A percentile compares a stretch with the other conserved stretches of the same genome.
phyloP scores from a whole-genome alignment of 441 rosid genomes.

The Flueggea neowawraea region DNA sequence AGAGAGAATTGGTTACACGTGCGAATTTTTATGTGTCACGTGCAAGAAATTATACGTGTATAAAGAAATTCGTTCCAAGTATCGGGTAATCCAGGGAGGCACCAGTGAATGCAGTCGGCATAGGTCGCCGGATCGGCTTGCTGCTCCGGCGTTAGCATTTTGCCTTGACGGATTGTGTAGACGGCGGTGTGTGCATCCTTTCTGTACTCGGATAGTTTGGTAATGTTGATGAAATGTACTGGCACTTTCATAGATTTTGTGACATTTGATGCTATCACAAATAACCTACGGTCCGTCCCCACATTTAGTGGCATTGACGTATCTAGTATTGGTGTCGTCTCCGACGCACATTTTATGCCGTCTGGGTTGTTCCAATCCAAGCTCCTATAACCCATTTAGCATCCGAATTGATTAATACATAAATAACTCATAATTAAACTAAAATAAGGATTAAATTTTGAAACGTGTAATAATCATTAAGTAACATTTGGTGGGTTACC shows the following conservation, averaged over 20 bases:
- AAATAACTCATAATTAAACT: neutral
- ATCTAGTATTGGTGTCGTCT: conserved; percentile 60
- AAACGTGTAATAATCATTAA: too few species aligned
- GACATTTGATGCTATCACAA: conserved; percentile 43
- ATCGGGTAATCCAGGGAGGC: conserved; percentile 84
- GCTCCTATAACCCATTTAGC: conserved; percentile 39
- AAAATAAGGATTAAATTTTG: neutral
- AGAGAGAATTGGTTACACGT: too few species aligned
- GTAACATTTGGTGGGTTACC: too few species aligned
- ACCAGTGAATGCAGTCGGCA: conserved; percentile 87
- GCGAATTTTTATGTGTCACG: conserved; percentile 25
- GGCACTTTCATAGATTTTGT: conserved; percentile 50
- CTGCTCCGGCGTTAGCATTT: conserved; percentile 66
- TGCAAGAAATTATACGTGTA: conserved; percentile 53
- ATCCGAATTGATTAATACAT: neutral
- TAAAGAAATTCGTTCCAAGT: conserved; percentile 80
- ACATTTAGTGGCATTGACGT: conserved; percentile 42
- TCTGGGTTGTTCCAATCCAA: conserved; percentile 81
- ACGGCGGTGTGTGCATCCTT: conserved; percentile 94
- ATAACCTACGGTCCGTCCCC: conserved; percentile 73
- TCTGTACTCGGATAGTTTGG: conserved; percentile 66
- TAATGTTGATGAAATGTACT: conserved; percentile 61
- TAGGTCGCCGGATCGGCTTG: conserved; percentile 66
- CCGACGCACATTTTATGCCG: conserved; percentile 75
- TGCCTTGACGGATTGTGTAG: conserved; percentile 82